Evolutionary conservation across 352 stramenopile genomes (phyloP), one percentile per base, ranked within the genome.

Genomic region (Discostella stelligera): DNA sequence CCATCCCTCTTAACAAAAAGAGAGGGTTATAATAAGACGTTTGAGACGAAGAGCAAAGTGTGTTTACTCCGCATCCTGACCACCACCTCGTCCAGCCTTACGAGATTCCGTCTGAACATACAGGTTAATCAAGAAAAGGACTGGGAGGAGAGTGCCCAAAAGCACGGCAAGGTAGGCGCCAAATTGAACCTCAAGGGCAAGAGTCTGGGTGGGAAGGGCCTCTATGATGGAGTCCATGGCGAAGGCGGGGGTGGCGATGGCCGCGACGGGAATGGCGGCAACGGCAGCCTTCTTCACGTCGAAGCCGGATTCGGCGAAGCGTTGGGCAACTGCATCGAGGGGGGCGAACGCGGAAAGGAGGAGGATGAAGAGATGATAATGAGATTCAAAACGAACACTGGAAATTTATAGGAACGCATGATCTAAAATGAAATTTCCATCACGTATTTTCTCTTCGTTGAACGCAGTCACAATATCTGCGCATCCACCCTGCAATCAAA

Each of bases 51-150:
- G 37, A 44, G 7, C 1, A 44, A 14, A 44, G 2, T 10, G 7
- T 69, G 74, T 81, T 90, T 91, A 91, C 74, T 89, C 83, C 27
- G 85, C 75, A 74, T 91, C 85, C 54, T 86, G 74, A 66, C 85
- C 85, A 60, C 85, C 85, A 20, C 13, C 74, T 56, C 66, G 74
- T 81, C 90, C 90, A 66, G 90, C 88, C 64, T 89, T 90, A 52
- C 90, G 87, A 58, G 84, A 84, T 79, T 94, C 90, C 46, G 83
- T 91, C 75, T 93, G 87, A 70, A 90, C 92, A 85, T 93, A 95
- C 59, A 95, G 85, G 79, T 94, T 93, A 75, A 95, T 90, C 58
- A 95, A 87, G 89, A 95, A 95, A 41, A 94, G 77, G 13, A 67
- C 64, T 44, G 91, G 91, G 54, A 95, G 87, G 73, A 95, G 92